Evolutionary conservation across 345 rosid species (phyloP), one percentile per base, ranked within the genome.

Genomic region (Salix brachista): DNA sequence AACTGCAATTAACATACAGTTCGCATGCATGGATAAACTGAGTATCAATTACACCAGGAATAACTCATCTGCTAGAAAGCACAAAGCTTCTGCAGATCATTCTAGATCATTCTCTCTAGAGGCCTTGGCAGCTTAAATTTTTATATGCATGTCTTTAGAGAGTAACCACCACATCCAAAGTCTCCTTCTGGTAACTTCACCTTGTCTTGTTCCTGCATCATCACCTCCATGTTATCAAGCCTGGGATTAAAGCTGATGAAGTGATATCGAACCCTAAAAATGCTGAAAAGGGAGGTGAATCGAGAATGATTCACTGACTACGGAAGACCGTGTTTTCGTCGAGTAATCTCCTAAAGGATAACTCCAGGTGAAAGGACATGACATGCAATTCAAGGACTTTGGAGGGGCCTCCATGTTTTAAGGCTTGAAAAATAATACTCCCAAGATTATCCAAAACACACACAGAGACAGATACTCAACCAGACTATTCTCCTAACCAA

Each of bases 81-180:
- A n/a, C n/a, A n/a, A n/a, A n/a, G n/a, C n/a, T n/a, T n/a, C n/a
- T n/a, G n/a, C n/a, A n/a, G n/a, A n/a, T n/a, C n/a, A n/a, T n/a
- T n/a, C n/a, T n/a, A n/a, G n/a, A n/a, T n/a, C n/a, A n/a, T n/a
- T n/a, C 28, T 26, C 23, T 37, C 52, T 68, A 44, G 44, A 36
- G 5, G 39, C 17, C 26, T 62, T n/a, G 64, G 75, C 76, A 50
- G 21, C 23, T 50, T 36, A 71, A 54, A 67, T 61, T 44, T 69
- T 84, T 84, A 86, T 65, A 82, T 74, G 84, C 90, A 87, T 19
- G 83, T 88, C 79, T n/a, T n/a, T n/a, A n/a, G n/a, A n/a, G n/a
- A n/a, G n/a, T n/a, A n/a, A 30, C 80, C 75, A 69, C 78, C 78
- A 68, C 77, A 82, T 69, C 79, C n/a, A n/a, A n/a, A n/a, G n/a